Evolutionary conservation across 2,329 filamentous ascomycete species (phyloP), one percentile per base, ranked within the genome.

Genomic region (Aspergillus nomiae): DNA sequence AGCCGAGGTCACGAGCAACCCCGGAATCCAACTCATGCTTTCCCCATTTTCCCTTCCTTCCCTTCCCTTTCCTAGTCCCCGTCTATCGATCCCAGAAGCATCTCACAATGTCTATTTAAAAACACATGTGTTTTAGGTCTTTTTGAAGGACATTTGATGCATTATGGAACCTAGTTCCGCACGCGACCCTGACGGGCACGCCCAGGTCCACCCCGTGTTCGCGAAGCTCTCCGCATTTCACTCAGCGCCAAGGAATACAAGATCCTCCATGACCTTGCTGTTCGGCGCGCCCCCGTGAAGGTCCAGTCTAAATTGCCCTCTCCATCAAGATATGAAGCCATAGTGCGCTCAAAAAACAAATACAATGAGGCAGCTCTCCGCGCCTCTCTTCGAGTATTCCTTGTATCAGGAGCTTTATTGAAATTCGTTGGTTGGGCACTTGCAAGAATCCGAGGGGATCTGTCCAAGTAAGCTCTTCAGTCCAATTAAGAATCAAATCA

Each of bases 141-240:
- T 28, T 41, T 28, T 56, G 34, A 50, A 54, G 30, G 28, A 11
- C n/a, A 55, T 59, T 54, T 45, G 41, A 41, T 43, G 26, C 56
- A 70, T 61, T 60, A 76, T 76, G 74, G 67, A 73, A 32, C 57
- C 64, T 26, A 59, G 61, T 32, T 46, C 63, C 57, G 50, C 55
- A 58, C 55, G 69, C 54, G 68, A 67, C 58, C 62, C 63, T 38
- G 67, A 67, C 36, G 61, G 84, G 63, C 90, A 94, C 68, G 62
- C 64, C 28, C 65, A 65, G 32, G 61, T 85, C 63, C 90, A 94
- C 69, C 90, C 91, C 6, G 85, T 96, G 66, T 96, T 61, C 91
- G 92, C 77, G 96, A 95, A 77, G 89, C 92, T 50, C 84, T 97
- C 63, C 90, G 93, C 69, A 94, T 97, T 79, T 95, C 91, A 62